Conservation (phyloP, 331 rosid species). For the Quercus lobata region DNA sequence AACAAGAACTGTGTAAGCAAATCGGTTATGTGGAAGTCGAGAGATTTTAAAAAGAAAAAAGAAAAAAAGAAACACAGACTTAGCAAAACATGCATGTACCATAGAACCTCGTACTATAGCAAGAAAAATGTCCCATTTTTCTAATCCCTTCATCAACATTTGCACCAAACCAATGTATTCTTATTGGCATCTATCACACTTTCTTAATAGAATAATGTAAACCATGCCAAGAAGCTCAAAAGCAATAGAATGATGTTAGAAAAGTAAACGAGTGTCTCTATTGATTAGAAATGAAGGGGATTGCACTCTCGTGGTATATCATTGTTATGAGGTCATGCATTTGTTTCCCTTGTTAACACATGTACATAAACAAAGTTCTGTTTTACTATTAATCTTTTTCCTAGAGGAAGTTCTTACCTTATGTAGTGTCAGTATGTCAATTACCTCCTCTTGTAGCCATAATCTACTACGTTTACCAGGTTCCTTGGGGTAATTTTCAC, state of each 20-base stretch:
- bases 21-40: neutral
- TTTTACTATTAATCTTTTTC: neutral
- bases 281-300: too few relatives aligned
- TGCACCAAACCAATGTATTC: neutral
- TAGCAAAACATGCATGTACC: conserved; percentile 2
- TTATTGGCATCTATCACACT: neutral
- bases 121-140: neutral
- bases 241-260: too few relatives aligned
- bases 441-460: neutral
- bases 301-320: too few relatives aligned
- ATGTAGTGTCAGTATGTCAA: neutral
- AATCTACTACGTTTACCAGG: conserved; percentile 20
- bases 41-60: neutral
- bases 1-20: neutral
- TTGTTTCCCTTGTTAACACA: too few relatives aligned
- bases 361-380: too few relatives aligned
- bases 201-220: neutral
- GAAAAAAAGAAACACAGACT: conserved; percentile 16
- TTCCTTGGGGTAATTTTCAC: neutral
- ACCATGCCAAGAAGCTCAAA: neutral
- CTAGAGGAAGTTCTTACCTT: neutral
- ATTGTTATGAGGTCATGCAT: too few relatives aligned
- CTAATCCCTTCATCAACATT: neutral
- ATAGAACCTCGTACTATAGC: neutral
- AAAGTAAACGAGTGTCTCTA: neutral